These are phyloP conservation scores for Cadophora sp. DNA, from an alignment of 2,329 filamentous ascomycete species.

Conservation along the genomic window DNA sequence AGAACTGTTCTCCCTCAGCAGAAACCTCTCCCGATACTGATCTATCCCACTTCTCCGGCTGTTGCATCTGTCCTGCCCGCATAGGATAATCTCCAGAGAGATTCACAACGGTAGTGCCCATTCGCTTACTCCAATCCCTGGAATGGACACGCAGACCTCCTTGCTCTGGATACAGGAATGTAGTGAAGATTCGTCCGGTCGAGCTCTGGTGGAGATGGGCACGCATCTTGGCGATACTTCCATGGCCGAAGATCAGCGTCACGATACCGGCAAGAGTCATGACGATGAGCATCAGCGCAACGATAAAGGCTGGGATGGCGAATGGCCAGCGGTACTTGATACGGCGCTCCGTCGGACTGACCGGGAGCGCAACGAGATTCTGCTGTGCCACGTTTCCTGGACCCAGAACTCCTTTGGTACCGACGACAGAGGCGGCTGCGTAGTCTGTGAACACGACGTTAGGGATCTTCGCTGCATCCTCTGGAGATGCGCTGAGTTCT, in stretches of 20 bases:
- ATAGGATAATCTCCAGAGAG: slow-evolving; percentile 23
- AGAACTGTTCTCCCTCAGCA: slow-evolving; percentile 10
- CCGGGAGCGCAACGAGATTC: slow-evolving; percentile 31
- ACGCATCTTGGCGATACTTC: slow-evolving; percentile 22
- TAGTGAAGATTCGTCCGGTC: slow-evolving; percentile 30
- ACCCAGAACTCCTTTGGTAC: slow-evolving; percentile 43
- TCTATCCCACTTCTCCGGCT: not conserved
- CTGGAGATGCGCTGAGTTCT: slow-evolving; percentile 41
- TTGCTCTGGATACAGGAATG: slow-evolving; percentile 24
- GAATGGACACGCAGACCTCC: slow-evolving; percentile 16
- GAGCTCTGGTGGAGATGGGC: slow-evolving; percentile 24
- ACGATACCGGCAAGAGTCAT: slow-evolving; percentile 27
- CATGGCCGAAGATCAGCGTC: slow-evolving; percentile 14
- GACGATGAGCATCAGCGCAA: slow-evolving; percentile 23
- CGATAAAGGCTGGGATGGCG: slow-evolving; percentile 29
- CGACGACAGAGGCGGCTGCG: slow-evolving; percentile 50
- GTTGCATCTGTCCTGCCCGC: not conserved
- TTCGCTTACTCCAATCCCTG: slow-evolving; percentile 26
- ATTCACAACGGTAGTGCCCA: slow-evolving; percentile 23
- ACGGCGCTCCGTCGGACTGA: slow-evolving; percentile 40
- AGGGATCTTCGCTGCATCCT: slow-evolving; percentile 45
- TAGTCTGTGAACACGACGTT: slow-evolving; percentile 55
- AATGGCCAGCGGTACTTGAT: slow-evolving; percentile 43
- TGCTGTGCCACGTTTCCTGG: slow-evolving; percentile 26
- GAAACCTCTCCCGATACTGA: not conserved